phyloP scores from a whole-genome alignment of 306 rosid species.

The Castanea sativa region DNA sequence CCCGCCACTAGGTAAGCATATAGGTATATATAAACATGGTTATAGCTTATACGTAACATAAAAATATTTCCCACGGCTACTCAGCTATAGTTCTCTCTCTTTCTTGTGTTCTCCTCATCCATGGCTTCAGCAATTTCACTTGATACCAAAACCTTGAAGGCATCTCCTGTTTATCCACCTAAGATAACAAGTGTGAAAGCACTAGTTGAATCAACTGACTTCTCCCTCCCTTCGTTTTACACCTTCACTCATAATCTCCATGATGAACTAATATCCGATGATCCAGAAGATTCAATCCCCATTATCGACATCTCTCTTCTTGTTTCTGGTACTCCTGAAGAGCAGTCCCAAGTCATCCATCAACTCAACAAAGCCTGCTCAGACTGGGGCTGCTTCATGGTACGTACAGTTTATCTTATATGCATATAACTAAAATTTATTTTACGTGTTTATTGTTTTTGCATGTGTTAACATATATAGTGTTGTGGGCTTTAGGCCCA shows the following conservation, averaged over 20 bases:
- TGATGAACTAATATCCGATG: not conserved
- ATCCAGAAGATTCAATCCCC: slow-evolving; percentile 29
- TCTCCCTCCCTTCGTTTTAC: slow-evolving; percentile 31
- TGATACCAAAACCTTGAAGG: too few relatives aligned
- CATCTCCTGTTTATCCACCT: not conserved
- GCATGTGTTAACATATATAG: too few relatives aligned
- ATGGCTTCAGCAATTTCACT: too few relatives aligned
- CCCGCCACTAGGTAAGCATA: too few relatives aligned
- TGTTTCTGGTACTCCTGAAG: slow-evolving; percentile 13
- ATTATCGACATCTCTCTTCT: slow-evolving; percentile 44
- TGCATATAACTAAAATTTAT: too few relatives aligned
- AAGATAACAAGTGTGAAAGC: slow-evolving; percentile 21
- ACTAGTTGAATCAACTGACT: slow-evolving; percentile 30
- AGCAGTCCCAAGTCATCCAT: slow-evolving; percentile 32
- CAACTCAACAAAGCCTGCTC: slow-evolving; percentile 17
- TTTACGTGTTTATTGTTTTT: too few relatives aligned
- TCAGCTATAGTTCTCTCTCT: not conserved
- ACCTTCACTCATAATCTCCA: slow-evolving; percentile 13
- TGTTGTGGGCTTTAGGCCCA: too few relatives aligned
- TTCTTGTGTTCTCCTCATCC: too few relatives aligned
- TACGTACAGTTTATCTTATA: too few relatives aligned
- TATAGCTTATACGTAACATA: too few relatives aligned
- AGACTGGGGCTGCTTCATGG: too few relatives aligned
- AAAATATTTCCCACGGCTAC: too few relatives aligned
- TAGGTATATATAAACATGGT: not conserved